A percentile compares a stretch with the other conserved stretches of the same genome.
These are phyloP conservation scores for Hordeum vulgare DNA, from an alignment of 176 grass and related monocot species.

Conservation along the genomic window DNA sequence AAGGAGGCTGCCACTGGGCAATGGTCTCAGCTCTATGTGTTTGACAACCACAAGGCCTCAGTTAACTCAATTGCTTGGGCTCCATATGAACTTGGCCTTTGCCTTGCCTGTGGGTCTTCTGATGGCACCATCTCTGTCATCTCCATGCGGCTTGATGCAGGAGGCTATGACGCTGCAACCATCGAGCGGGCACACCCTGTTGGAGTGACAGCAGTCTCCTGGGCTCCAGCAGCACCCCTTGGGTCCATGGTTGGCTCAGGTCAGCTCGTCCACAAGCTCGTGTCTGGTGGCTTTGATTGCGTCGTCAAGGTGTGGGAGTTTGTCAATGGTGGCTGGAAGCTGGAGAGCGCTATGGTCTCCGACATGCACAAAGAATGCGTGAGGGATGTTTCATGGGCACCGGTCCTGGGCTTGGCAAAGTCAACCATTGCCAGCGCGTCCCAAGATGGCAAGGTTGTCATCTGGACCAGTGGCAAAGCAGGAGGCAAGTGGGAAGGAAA, in stretches of 20 bases:
- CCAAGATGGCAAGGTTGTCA: conserved; percentile 60
- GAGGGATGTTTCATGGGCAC: conserved; percentile 70
- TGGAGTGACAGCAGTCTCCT: conserved; percentile 52
- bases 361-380: conserved; percentile 66
- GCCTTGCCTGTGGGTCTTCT: conserved; percentile 55
- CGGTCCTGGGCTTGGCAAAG: conserved; percentile 55
- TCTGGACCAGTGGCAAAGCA: conserved; percentile 69
- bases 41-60: conserved; percentile 62
- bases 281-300: conserved; percentile 65
- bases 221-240: conserved; percentile 61
- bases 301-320: conserved; percentile 66
- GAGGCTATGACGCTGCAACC: conserved; percentile 49
- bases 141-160: conserved; percentile 36
- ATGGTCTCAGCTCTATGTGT: conserved; percentile 65
- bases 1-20: conserved; percentile 55
- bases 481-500: conserved; percentile 68
- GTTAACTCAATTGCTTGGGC: conserved; percentile 84
- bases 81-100: conserved; percentile 60
- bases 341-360: conserved; percentile 31
- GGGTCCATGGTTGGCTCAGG: conserved; percentile 51
- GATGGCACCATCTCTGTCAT: conserved; percentile 71
- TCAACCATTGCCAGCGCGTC: conserved; percentile 55
- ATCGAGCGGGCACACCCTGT: conserved; percentile 74
- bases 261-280: conserved; percentile 57
- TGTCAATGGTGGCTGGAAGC: conserved; percentile 52